A percentile compares a stretch with the other conserved stretches of the same genome.
These are phyloP conservation scores for Dendryphion nanum DNA, from an alignment of 2,329 filamentous ascomycete species.

Conservation along the genomic window DNA sequence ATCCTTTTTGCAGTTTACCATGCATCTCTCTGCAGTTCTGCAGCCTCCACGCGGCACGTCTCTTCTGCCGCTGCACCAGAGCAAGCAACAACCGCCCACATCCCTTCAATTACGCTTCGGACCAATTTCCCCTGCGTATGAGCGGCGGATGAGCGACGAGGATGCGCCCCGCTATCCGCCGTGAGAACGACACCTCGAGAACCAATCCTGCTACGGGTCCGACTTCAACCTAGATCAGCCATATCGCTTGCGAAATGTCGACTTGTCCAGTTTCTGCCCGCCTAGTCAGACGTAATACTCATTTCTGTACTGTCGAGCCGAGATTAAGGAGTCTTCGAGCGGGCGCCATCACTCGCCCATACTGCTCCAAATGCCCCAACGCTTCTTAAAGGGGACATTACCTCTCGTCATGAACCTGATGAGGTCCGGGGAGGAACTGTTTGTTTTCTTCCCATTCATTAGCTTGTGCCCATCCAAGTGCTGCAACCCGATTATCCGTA, in stretches of 20 bases:
- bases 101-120: constrained; percentile 17
- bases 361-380: too few relatives aligned
- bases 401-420: too few relatives aligned
- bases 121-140: constrained; percentile 28
- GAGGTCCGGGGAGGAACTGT: too few relatives aligned
- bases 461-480: too few relatives aligned
- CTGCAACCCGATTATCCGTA: too few relatives aligned
- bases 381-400: too few relatives aligned
- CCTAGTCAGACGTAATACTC: constrained; percentile 10
- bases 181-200: constrained; percentile 10
- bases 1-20: too few relatives aligned
- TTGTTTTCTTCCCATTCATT: too few relatives aligned
- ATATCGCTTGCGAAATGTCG: constrained; percentile 26
- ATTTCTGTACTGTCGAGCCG: constrained; percentile 26
- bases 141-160: constrained; percentile 21
- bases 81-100: constrained; percentile 8
- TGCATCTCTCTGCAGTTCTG: neutral
- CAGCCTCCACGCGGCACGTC: constrained; percentile 3
- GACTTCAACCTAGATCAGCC: constrained; percentile 23
- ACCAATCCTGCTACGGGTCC: constrained; percentile 27
- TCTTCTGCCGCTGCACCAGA: constrained; percentile 10
- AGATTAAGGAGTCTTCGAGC: constrained; percentile 38
- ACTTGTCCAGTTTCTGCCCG: constrained; percentile 23
- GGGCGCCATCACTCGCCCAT: constrained; percentile 27
- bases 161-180: constrained; percentile 23